Conservation (phyloP, 129 eudicot genomes). For the sunflower (Helianthus annuus) region HanXRQr2.0-SUNRISE NC_035442.2:149285945-149286444, state of each 20-base stretch:
- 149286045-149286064: constrained; percentile 64
- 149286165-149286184: constrained; percentile 73
- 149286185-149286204: constrained; percentile 66
- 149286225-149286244: constrained; percentile 63
- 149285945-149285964: constrained; percentile 11
- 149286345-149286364: constrained; percentile 20
- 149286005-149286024: constrained; percentile 61
- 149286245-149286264: constrained; percentile 70
- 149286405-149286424: constrained; percentile 28
- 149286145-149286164: constrained; percentile 69
- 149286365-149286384: constrained; percentile 27
- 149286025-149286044: constrained; percentile 81
- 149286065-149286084: constrained; percentile 67
- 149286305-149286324: constrained; percentile 1
- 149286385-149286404: constrained; percentile 24
- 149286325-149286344: not conserved
- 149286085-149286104: constrained; percentile 65
- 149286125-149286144: constrained; percentile 74
- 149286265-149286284: not conserved
- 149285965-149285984: not conserved
- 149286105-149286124: constrained; percentile 63
- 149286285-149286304: not conserved
- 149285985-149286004: constrained; percentile 15
- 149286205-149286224: constrained; percentile 79
- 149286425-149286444: constrained; percentile 27